Evolutionary conservation across 139 green algal genomes (phyloP).

Genomic region (Micractinium conductrix): DNA sequence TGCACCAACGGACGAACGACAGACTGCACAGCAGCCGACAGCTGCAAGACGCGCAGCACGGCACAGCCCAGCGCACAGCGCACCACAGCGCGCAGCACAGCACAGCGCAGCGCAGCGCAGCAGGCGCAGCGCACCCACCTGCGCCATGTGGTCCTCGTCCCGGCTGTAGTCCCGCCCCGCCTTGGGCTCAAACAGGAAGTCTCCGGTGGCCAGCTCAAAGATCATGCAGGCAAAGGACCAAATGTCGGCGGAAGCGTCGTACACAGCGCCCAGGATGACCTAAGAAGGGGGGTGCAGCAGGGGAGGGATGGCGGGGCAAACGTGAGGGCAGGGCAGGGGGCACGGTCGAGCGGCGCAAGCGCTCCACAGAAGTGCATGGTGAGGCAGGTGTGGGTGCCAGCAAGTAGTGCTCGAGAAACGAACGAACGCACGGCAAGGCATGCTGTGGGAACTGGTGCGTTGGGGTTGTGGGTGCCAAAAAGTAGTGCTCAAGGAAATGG

Average conservation of each 20-base stretch:
- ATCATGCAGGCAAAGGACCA: constrained; percentile 98
- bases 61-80: too few species aligned
- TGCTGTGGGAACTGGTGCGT: too few species aligned
- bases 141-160: constrained; percentile 98
- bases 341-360: too few species aligned
- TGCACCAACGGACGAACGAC: too few species aligned
- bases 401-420: too few species aligned
- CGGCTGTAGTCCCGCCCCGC: constrained; percentile 60
- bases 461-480: constrained; percentile 38
- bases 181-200: constrained; percentile 90
- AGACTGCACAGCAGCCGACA: too few species aligned
- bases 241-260: constrained; percentile 94
- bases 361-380: too few species aligned
- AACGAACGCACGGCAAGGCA: too few species aligned
- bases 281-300: constrained; percentile 28
- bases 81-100: too few species aligned
- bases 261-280: constrained; percentile 87
- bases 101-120: too few species aligned
- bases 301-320: background rate
- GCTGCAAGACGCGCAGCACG: too few species aligned
- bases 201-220: constrained; percentile 97
- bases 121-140: constrained; percentile 5
- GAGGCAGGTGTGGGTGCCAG: too few species aligned
- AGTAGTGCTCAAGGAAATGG: constrained; percentile 42
- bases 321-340: background rate